A percentile compares a stretch with the other conserved stretches of the same genome.
These are phyloP conservation scores for Trichoderma breve DNA, from an alignment of 2,329 filamentous ascomycete species.

Conservation along the genomic window DNA sequence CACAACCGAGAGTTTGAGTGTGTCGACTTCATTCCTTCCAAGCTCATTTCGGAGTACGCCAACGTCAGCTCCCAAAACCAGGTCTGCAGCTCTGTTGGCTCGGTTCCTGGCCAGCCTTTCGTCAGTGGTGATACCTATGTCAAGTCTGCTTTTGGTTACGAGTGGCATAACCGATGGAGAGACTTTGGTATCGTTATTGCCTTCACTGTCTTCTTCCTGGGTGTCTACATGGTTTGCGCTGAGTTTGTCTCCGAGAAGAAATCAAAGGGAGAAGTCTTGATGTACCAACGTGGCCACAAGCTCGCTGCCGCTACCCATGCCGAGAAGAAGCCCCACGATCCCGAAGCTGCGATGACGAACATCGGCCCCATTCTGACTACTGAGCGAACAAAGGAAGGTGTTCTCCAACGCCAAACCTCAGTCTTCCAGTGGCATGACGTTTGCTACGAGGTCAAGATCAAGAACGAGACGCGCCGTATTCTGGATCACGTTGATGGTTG, in stretches of 20 bases:
- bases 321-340: constrained; percentile 62
- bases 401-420: constrained; percentile 59
- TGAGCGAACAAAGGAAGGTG: constrained; percentile 40
- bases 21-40: constrained; percentile 44
- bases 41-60: constrained; percentile 24
- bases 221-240: constrained; percentile 61
- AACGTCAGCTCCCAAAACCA: constrained; percentile 39
- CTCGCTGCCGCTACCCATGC: constrained; percentile 55
- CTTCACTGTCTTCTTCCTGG: constrained; percentile 61
- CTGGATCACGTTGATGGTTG: constrained; percentile 86
- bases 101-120: constrained; percentile 47
- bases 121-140: constrained; percentile 62
- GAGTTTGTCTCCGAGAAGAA: constrained; percentile 65
- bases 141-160: constrained; percentile 54
- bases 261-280: constrained; percentile 73
- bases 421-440: constrained; percentile 86
- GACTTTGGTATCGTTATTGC: constrained; percentile 69
- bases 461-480: constrained; percentile 70
- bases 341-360: constrained; percentile 50
- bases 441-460: constrained; percentile 76
- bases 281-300: constrained; percentile 70
- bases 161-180: constrained; percentile 61
- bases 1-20: constrained; percentile 59
- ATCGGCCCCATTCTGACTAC: constrained; percentile 50
- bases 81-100: constrained; percentile 60